Evolutionary conservation across 306 rosid species (phyloP), one percentile per base, ranked within the genome.

Genomic region (Lagenaria siceraria): DNA sequence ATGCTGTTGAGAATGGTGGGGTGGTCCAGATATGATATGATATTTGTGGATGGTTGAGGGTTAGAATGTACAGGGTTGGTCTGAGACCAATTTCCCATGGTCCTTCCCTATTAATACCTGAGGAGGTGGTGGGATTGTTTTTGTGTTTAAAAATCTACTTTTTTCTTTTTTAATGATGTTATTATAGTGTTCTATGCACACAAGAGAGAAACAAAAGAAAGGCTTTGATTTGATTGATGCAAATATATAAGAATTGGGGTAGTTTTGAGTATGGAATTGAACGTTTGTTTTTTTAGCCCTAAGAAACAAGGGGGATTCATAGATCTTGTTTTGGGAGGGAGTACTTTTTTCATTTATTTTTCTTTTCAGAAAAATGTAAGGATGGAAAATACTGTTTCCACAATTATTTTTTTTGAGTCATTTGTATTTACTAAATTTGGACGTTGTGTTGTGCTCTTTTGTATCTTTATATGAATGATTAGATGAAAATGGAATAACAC

Each of bases 51-150:
- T 56, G 62, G 62, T 22, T 9, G 63, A 46, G 27, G 58, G 58
- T 53, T 55, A 58, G 66, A 56, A 36, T 75, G 78, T 75, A 75
- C 66, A 75, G 68, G 78, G 43, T 58, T 38, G 46, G 69, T 40
- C 2, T 8, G 35, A 56, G 54, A 33, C 48, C 61, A 10, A 52
- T 6, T 19, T 36, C 68, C 66, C 22, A 75, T 13, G 27, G 35
- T 54, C 68, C 78, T 54, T 56, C 48, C 13, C 65, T 55, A 75
- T 58, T 75, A 21, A 54, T 75, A 10, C 35, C 15, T n/a, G 55
- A 75, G 64, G 54, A 36, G 66, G 35, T 31, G 54, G 78, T 35
- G 78, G 78, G 29, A 60, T 35, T 19, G 66, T 40, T 36, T 75
- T 55, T 38, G 21, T 22, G 68, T 75, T 22, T 5, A 38, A 19